These are phyloP conservation scores for Hypoxylon sp. DNA, from an alignment of 2,329 filamentous ascomycete genomes.

Conservation along the genomic window DNA sequence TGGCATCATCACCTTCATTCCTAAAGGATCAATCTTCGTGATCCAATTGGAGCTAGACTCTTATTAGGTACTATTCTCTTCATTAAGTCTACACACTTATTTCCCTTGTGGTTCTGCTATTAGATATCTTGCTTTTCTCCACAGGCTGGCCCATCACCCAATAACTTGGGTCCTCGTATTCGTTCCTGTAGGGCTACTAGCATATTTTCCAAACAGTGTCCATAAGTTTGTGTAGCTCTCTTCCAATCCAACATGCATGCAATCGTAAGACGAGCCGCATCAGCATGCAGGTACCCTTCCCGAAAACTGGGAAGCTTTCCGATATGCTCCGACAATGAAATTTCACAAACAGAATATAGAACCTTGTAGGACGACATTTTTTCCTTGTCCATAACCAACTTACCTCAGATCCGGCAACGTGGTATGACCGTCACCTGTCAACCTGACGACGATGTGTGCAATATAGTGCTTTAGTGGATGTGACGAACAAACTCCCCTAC, in stretches of 20 bases:
- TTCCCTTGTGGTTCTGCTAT: too few species aligned
- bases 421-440: conserved; percentile 25
- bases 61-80: too few species aligned
- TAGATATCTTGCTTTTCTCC: neutral
- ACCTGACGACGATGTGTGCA: conserved; percentile 16
- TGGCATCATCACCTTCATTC: too few species aligned
- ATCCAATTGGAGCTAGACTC: too few species aligned
- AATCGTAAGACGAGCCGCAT: conserved; percentile 16
- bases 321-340: neutral
- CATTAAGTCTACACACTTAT: too few species aligned
- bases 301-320: neutral
- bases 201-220: neutral
- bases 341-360: neutral
- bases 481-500: neutral
- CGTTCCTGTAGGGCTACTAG: neutral
- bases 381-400: neutral
- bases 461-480: neutral
- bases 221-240: neutral
- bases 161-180: neutral
- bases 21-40: too few species aligned
- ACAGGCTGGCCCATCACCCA: neutral
- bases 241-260: conserved; percentile 6
- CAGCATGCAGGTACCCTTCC: conserved; percentile 18
- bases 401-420: conserved; percentile 10
- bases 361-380: neutral